phyloP scores from a whole-genome alignment of 2,329 filamentous ascomycete species.

The Fusarium sulawesiense region DNA sequence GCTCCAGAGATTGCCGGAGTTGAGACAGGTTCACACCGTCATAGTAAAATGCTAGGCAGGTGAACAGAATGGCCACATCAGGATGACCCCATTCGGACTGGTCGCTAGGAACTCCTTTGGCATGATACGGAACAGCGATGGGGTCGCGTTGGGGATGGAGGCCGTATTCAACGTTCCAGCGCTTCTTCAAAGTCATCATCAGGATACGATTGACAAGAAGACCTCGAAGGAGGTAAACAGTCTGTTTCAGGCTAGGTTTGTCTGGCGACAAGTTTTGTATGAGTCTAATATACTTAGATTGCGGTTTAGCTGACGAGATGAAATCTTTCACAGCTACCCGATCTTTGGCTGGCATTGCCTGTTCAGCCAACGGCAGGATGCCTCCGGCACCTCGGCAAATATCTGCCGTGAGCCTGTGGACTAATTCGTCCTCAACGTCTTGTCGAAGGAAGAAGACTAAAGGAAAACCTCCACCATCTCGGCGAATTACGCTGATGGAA shows the following conservation, averaged over 20 bases:
- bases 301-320: constrained; percentile 30
- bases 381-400: constrained; percentile 39
- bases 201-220: constrained; percentile 71
- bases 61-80: constrained; percentile 74
- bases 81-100: constrained; percentile 77
- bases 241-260: constrained; percentile 37
- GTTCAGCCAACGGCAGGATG: constrained; percentile 37
- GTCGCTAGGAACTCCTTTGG: constrained; percentile 66
- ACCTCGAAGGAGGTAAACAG: constrained; percentile 70
- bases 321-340: constrained; percentile 45
- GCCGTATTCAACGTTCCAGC: constrained; percentile 76
- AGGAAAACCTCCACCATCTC: constrained; percentile 51
- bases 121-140: constrained; percentile 65
- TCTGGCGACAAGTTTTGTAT: constrained; percentile 38
- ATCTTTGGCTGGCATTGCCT: constrained; percentile 32
- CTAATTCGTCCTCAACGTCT: constrained; percentile 59
- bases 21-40: constrained; percentile 63
- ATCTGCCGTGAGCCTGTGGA: constrained; percentile 35
- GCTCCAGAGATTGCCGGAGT: constrained; percentile 62
- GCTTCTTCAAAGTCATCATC: constrained; percentile 68
- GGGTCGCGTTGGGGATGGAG: constrained; percentile 66
- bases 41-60: constrained; percentile 76
- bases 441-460: constrained; percentile 65
- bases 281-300: constrained; percentile 5
- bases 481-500: constrained; percentile 53